Evolutionary conservation across 2,329 filamentous ascomycete genomes (phyloP), one percentile per base, ranked within the genome.

Genomic region (Colletotrichum liriopes): DNA sequence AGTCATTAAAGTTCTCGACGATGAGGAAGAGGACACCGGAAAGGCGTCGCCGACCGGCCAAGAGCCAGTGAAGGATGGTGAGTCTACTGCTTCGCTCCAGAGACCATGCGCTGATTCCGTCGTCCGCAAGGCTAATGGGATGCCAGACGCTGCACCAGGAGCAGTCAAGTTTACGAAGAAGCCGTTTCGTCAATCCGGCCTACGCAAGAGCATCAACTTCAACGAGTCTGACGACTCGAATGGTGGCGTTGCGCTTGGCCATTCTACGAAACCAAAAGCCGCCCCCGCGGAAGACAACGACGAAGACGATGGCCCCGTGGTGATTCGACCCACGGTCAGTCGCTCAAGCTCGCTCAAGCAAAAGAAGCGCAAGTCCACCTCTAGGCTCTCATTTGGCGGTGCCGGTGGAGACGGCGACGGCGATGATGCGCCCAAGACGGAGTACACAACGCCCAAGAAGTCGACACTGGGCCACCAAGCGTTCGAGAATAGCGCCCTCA

Each of bases 341-440:
- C 85, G 87, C 14, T 83, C 85, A 0, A 83, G 82, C 16, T 89
- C 88, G 1, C 76, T 83, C 9, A 89, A 86, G 67, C 89, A 91
- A 70, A 96, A 94, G 81, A 94, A 94, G 78, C 92, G 93, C 5
- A 91, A 85, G 2, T 81, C 84, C 3, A 76, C 91, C 20, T 87
- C 94, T 3, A 90, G 93, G 8, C 86, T 97, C 29, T 97, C 94
- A 0, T 97, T 98, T 79, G 94, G 92, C 0, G 67, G 67, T 9
- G 55, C 55, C 26, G 61, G 0, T 85, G 86, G 37, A 86, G 88
- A 71, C 23, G 87, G 87, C 12, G 86, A 86, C 23, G 86, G 87
- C 71, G 85, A 85, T 7, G 88, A 87, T 39, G 85, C 87, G 59
- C 89, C 86, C 7, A 87, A 88, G 0, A 75, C 80, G 1, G 87